Conservation (phyloP, 2,329 filamentous ascomycete species). For the Pyrenophora teres region DNA sequence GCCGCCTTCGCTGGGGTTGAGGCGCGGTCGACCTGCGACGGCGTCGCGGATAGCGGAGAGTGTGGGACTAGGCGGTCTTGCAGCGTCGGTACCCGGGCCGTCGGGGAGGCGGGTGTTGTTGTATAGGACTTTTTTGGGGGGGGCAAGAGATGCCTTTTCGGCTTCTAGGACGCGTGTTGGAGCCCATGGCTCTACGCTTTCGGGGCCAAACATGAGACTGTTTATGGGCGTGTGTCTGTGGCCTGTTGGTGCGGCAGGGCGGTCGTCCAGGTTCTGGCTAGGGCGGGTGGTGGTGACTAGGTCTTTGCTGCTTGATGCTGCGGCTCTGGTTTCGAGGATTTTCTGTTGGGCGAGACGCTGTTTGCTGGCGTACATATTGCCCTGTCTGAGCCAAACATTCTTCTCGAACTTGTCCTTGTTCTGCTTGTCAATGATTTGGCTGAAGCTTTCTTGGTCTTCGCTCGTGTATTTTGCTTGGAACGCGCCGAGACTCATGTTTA, state of each 20-base stretch:
- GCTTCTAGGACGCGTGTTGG: slow-evolving; percentile 69
- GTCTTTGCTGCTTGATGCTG: slow-evolving; percentile 23
- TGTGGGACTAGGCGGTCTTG: slow-evolving; percentile 73
- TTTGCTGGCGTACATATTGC: slow-evolving; percentile 76
- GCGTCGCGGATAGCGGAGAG: slow-evolving; percentile 82
- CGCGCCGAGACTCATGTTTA: slow-evolving; percentile 77
- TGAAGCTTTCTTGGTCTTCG: slow-evolving; percentile 98
- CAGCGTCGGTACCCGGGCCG: slow-evolving; percentile 35
- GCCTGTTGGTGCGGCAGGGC: slow-evolving; percentile 73
- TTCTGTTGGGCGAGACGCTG: slow-evolving; percentile 70
- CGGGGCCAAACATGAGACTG: slow-evolving; percentile 81
- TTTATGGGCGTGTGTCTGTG: slow-evolving; percentile 80
- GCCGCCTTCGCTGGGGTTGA: slow-evolving; percentile 65
- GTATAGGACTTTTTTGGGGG: slow-evolving; percentile 77
- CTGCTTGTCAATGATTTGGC: slow-evolving; percentile 86
- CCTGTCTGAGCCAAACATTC: slow-evolving; percentile 85
- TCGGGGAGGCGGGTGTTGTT: slow-evolving; percentile 79
- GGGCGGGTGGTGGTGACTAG: slow-evolving; percentile 59
- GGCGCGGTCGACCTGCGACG: slow-evolving; percentile 72
- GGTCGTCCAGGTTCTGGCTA: slow-evolving; percentile 65
- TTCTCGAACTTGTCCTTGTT: slow-evolving; percentile 84
- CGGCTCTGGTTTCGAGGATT: slow-evolving; percentile 68
- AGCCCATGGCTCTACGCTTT: slow-evolving; percentile 61
- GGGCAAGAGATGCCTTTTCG: slow-evolving; percentile 72
- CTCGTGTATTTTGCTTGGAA: slow-evolving; percentile 96